Evolutionary conservation across 228 moss, liverwort and hornwort genomes (phyloP).

Genomic region (Sphagnum fallax): DNA sequence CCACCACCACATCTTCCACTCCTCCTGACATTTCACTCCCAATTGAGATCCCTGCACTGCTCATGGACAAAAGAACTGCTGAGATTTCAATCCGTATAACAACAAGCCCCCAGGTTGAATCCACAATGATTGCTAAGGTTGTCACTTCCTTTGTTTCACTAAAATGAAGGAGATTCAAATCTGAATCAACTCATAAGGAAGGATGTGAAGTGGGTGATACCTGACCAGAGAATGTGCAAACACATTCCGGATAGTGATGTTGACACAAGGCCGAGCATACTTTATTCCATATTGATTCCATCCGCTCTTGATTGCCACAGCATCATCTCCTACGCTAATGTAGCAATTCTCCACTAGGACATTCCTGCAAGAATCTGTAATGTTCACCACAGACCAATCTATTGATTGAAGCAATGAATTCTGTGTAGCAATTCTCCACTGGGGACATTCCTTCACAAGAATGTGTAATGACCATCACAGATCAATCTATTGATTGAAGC

Average conservation of each 20-base stretch:
- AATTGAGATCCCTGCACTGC: constrained; percentile 48
- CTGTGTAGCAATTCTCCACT: too few relatives aligned
- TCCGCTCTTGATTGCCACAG: constrained; percentile 57
- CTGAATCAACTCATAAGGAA: too few relatives aligned
- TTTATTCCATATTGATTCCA: constrained; percentile 54
- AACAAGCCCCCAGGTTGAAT: too few relatives aligned
- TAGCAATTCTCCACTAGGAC: constrained; percentile 50
- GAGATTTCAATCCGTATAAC: too few relatives aligned
- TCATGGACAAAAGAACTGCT: too few relatives aligned
- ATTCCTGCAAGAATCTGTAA: constrained; percentile 50
- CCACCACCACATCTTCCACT: constrained; percentile 33
- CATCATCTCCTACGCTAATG: constrained; percentile 62
- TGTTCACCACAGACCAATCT: not conserved
- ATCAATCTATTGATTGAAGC: too few relatives aligned
- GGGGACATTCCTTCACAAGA: too few relatives aligned
- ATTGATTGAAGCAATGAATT: too few relatives aligned
- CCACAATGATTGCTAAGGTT: too few relatives aligned
- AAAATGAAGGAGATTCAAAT: too few relatives aligned
- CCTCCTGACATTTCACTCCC: constrained; percentile 69
- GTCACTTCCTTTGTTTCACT: too few relatives aligned
- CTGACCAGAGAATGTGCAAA: constrained; percentile 40
- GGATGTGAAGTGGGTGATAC: constrained; percentile 5
- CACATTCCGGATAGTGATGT: constrained; percentile 47
- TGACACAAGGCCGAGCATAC: constrained; percentile 39
- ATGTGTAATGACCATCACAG: too few relatives aligned